Evolutionary conservation across 148 eudicot species (phyloP), one percentile per base, ranked within the genome.

Genomic region (Chenopodium album): DNA sequence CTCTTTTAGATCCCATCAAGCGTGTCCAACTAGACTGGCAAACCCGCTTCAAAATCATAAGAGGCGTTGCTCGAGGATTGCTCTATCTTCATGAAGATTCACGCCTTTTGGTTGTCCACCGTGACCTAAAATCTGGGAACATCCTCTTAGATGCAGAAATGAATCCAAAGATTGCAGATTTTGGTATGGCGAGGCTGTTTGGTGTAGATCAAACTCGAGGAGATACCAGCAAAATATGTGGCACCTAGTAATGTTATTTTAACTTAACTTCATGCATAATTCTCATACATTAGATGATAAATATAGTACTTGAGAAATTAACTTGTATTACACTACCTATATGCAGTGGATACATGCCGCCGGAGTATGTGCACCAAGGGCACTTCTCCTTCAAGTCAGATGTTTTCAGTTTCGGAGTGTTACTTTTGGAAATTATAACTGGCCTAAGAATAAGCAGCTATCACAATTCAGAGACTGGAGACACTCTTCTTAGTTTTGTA

Each of bases 21-120:
- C 83, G 84, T 8, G 47, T 62, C 34, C 37, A 75, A 28, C 71
- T 91, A 47, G 90, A 88, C 78, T 91, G 94, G 92, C 78, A 76
- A 22, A 86, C 78, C 12, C 87, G 92, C 26, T 86, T 81, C 85
- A 91, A 84, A 63, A 88, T 91, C 64, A 89, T 90, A 47, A 76
- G 75, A 66, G 94, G 94, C 48, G 81, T 92, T 31, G 91, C 89
- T 59, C 82, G 83, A 6, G 94, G 94, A 17, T 79, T 92, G 22
- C 80, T 88, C 0, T 91, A 91, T 71, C 84, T 91, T 70, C 92
- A 91, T 23, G 91, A 88, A 78, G 94, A 91, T 81, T 91, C 94
- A 29, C 84, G 92, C 6, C 83, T 91, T 59, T 79, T 78, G 26
- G 86, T 91, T 73, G 82, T 91, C 79, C 94, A 91, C 73, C 91